Evolutionary conservation across 768 basidiomycete species (phyloP).

Genomic region (Auriscalpium orientale): DNA sequence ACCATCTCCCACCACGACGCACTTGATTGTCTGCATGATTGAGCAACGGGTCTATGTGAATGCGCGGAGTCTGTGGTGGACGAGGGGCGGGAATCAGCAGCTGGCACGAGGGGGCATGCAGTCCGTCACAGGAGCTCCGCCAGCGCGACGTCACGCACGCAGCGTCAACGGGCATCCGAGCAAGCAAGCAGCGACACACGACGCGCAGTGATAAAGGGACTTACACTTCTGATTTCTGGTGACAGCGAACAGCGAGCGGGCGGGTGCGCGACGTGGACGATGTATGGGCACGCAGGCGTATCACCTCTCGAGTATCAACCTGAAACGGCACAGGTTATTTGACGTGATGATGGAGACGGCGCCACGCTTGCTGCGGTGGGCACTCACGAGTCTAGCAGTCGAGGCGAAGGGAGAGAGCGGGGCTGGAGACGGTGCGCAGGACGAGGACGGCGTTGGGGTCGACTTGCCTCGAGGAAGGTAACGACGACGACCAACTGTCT

Average conservation of each 20-base stretch:
- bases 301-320: constrained; percentile 6
- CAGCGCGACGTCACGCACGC: not conserved
- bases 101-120: not conserved
- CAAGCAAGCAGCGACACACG: not conserved
- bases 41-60: not conserved
- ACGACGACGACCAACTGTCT: constrained; percentile 8
- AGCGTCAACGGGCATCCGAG: not conserved
- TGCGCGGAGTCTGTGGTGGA: not conserved
- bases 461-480: constrained; percentile 15
- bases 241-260: constrained; percentile 5
- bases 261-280: constrained; percentile 7
- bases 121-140: not conserved
- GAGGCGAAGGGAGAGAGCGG: not conserved
- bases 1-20: constrained; percentile 96
- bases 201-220: not conserved
- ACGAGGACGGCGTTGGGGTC: not conserved
- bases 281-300: constrained; percentile 2
- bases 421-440: not conserved
- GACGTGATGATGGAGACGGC: too few species aligned
- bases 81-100: constrained; percentile 1
- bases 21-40: constrained; percentile 93
- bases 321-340: constrained; percentile 1
- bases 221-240: constrained; percentile 7
- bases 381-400: not conserved
- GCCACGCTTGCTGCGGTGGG: not conserved